phyloP scores from a whole-genome alignment of 2,329 filamentous ascomycete species.

The Fonsecaea nubica region DNA sequence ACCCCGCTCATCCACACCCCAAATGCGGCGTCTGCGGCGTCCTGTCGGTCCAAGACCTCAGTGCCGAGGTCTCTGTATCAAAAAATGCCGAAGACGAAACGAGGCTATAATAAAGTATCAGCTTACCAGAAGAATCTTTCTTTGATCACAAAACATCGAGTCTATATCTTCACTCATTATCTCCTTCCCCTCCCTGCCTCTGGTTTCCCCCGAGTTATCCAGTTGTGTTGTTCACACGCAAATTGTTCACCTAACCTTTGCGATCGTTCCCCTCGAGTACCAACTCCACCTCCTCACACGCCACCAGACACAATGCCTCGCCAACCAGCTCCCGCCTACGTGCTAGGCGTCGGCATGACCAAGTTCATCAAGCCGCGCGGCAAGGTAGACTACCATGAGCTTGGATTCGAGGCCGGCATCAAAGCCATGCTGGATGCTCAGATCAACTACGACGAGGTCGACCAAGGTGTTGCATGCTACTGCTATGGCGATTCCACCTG shows the following conservation, averaged over 20 bases:
- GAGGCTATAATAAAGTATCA: background rate
- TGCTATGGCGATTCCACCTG: slow-evolving; percentile 96
- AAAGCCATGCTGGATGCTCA: slow-evolving; percentile 69
- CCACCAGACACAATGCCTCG: slow-evolving; percentile 57
- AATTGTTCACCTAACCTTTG: too few relatives aligned
- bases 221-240: background rate
- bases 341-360: slow-evolving; percentile 97
- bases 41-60: background rate
- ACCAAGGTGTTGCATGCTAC: slow-evolving; percentile 95
- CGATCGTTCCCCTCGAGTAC: background rate
- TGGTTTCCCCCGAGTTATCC: background rate
- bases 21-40: background rate
- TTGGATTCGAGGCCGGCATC: slow-evolving; percentile 45
- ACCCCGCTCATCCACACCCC: background rate
- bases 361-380: slow-evolving; percentile 76
- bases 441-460: slow-evolving; percentile 95
- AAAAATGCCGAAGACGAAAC: slow-evolving; percentile 7
- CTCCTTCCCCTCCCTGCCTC: background rate
- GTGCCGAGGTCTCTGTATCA: background rate
- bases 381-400: slow-evolving; percentile 44
- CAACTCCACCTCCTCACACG: slow-evolving; percentile 4
- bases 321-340: slow-evolving; percentile 71
- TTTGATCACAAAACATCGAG: slow-evolving; percentile 1
- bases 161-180: background rate
- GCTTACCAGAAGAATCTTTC: background rate